phyloP scores from a whole-genome alignment of 164 flowering plant species.

The Chloranthus sessilifolius region DNA sequence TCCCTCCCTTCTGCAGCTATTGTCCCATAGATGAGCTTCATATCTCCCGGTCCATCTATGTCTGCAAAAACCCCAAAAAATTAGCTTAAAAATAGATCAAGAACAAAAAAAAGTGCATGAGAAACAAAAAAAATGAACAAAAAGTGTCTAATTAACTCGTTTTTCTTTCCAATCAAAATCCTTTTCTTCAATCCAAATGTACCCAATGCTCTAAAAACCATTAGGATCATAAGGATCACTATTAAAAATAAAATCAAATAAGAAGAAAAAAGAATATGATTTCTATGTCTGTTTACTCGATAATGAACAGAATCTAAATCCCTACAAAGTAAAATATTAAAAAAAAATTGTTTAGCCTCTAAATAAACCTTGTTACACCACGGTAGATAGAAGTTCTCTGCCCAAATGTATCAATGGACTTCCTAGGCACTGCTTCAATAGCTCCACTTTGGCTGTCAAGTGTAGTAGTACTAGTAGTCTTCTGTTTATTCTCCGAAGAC shows the following conservation, averaged over 20 bases:
- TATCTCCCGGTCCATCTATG: constrained; percentile 99
- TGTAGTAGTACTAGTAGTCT: constrained; percentile 10
- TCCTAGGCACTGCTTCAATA: constrained; percentile 59
- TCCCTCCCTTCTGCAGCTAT: constrained; percentile 95
- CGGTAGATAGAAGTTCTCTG: constrained; percentile 95
- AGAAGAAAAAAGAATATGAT: too few relatives aligned
- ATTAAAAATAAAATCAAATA: too few relatives aligned
- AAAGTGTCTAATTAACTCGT: background rate
- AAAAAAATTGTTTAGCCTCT: background rate
- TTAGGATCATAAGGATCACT: too few relatives aligned
- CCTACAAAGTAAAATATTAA: background rate
- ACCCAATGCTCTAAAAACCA: too few relatives aligned
- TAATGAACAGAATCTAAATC: too few relatives aligned
- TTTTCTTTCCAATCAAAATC: too few relatives aligned
- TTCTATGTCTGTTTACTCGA: too few relatives aligned
- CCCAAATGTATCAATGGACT: constrained; percentile 84
- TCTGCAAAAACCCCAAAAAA: constrained; percentile 30
- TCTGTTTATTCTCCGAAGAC: constrained; percentile 35
- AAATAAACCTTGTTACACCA: constrained; percentile 83
- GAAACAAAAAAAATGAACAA: background rate
- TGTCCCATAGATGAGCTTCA: constrained; percentile 98
- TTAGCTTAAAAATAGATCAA: background rate
- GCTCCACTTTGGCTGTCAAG: constrained; percentile 41
- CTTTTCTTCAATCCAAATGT: too few relatives aligned
- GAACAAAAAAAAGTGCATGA: background rate